Evolutionary conservation across 1,284 basidiomycete genomes (phyloP), one percentile per base, ranked within the genome.

Genomic region (Malassezia restricta): DNA sequence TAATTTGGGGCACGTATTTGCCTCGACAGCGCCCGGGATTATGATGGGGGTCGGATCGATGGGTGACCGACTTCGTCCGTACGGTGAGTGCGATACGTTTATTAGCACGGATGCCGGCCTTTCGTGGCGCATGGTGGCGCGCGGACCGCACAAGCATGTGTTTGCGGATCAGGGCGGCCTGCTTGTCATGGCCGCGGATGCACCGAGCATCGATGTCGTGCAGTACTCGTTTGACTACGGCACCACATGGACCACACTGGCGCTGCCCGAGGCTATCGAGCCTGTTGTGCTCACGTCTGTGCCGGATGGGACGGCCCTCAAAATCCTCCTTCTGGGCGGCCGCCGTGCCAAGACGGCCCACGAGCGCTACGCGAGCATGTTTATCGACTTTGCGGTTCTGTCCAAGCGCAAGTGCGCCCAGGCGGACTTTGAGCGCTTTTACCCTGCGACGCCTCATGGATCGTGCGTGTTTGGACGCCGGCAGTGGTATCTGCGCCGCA

Each of bases 11-110:
- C 82, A 85, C 20, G 81, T 95, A 20, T 96, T 96, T 75, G 92
- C 89, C 0, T 90, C 88, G 0, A 84, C 87, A 8, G 91, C 91
- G 0, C 91, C 92, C 0, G 92, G 92, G 0, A 81, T 89, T 57
- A 83, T 89, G 31, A 92, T 98, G 86, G 92, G 85, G 31, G 89
- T 98, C 1, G 92, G 92, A 6, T 86, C 82, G 0, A 79, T 95
- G 28, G 90, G 91, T 2, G 75, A 79, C 14, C 76, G 77, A 14
- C 76, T 96, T 5, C 73, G 78, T 31, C 78, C 83, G 0, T 98
- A 98, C 69, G 83, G 86, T 45, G 85, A 94, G 33, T 85, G 86
- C 69, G 88, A 95, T 66, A 96, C 92, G 0, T 98, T 91, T 77
- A 74, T 96, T 56, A 88, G 85, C 64, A 86, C 80, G 0, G 88